These are phyloP conservation scores for Saccharomyces pastorianus DNA, from an alignment of 1,139 yeast species.

Conservation along the genomic window DNA sequence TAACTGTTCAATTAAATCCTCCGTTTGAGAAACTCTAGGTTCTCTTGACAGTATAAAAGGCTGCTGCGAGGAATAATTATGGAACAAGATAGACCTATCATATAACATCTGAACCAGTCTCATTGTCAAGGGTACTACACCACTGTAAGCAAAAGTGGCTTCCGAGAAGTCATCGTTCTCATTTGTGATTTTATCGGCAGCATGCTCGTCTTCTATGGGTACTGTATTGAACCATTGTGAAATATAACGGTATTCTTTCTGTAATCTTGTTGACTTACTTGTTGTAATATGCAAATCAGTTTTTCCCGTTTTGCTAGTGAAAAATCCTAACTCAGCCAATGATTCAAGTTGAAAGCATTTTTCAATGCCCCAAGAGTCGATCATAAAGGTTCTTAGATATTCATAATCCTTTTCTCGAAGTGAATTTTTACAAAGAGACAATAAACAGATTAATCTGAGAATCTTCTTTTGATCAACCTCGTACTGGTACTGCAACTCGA, in stretches of 20 bases:
- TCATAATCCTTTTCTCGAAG: constrained; percentile 26
- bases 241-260: constrained; percentile 19
- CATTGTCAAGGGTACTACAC: constrained; percentile 28
- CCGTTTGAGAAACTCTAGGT: constrained; percentile 20
- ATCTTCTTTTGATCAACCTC: constrained; percentile 13
- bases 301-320: constrained; percentile 13
- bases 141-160: constrained; percentile 31
- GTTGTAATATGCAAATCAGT: constrained; percentile 3
- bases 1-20: constrained; percentile 20
- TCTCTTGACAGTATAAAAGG: constrained; percentile 26
- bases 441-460: constrained; percentile 21
- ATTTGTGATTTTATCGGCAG: constrained; percentile 5
- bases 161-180: constrained; percentile 13
- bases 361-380: constrained; percentile 28
- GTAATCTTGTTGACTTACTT: constrained; percentile 3
- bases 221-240: constrained; percentile 23
- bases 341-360: constrained; percentile 21
- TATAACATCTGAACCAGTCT: constrained; percentile 26
- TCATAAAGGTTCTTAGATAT: constrained; percentile 19
- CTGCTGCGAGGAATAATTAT: constrained; percentile 25
- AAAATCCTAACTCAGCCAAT: constrained; percentile 17
- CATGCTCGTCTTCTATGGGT: constrained; percentile 18
- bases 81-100: constrained; percentile 24
- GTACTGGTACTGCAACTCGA: constrained; percentile 24
- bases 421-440: constrained; percentile 23